Conservation (phyloP, 495 filamentous ascomycete species). For the Xylaria telfairii region DNA sequence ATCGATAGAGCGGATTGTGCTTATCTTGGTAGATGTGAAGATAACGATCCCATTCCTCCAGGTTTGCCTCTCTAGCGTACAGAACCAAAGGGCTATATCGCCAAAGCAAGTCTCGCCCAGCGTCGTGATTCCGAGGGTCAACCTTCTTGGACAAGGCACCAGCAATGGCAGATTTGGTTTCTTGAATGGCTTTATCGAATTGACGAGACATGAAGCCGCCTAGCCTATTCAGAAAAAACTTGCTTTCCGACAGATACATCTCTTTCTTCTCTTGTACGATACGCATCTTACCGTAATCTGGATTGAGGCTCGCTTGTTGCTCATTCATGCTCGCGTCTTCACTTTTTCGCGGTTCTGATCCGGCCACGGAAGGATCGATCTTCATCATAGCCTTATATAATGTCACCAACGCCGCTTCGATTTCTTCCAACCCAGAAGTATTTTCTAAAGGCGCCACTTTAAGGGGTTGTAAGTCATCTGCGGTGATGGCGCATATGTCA, state of each 20-base stretch:
- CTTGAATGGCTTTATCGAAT: constrained; percentile 75
- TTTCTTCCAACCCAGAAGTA: constrained; percentile 69
- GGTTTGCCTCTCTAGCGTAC: constrained; percentile 83
- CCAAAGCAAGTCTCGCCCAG: constrained; percentile 68
- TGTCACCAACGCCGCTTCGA: constrained; percentile 77
- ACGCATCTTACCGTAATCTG: constrained; percentile 87
- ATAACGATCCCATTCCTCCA: constrained; percentile 77
- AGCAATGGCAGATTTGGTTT: constrained; percentile 64
- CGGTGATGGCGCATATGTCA: constrained; percentile 84
- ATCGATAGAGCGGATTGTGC: constrained; percentile 76
- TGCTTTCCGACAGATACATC: constrained; percentile 75
- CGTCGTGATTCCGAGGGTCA: constrained; percentile 59
- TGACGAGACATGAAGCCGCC: constrained; percentile 80
- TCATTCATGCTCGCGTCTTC: constrained; percentile 55
- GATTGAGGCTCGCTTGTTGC: constrained; percentile 65
- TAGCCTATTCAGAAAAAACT: constrained; percentile 74
- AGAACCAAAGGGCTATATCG: constrained; percentile 83
- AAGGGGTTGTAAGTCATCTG: constrained; percentile 73
- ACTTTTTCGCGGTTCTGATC: constrained; percentile 56
- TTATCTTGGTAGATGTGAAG: constrained; percentile 80
- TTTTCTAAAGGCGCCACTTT: constrained; percentile 76
- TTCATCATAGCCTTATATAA: constrained; percentile 94
- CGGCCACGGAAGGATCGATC: constrained; percentile 80
- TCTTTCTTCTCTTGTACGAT: constrained; percentile 94
- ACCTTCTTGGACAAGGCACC: constrained; percentile 58